Base-by-base conservation (phyloP, 192 early-diverging fungal genomes). In the Paraglomus brasilianum region DNA sequence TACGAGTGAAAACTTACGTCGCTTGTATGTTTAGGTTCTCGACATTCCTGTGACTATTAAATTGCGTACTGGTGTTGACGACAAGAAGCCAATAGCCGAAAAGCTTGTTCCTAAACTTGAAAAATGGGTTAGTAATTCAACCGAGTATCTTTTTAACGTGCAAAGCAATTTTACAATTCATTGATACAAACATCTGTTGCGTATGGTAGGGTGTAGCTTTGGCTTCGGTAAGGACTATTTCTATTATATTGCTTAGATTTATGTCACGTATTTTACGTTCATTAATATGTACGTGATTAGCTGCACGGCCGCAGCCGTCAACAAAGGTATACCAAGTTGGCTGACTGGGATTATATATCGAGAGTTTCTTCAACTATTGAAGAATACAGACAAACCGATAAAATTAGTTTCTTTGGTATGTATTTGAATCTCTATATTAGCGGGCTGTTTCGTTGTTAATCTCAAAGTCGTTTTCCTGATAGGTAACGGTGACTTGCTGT, bases 271-370 rank as follows among this genome's bases (percentile, higher is more conserved):
- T 42, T 43, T 19, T 19, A 36, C 7, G 13, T 44, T 19, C 10
- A 47, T 14, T 47, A 13, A 15, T 40, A 14, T 13, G 15, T 44
- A 46, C n/a, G 46, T 36, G 48, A 63, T 55, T 75, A 83, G 56
- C 74, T 98, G 57, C 97, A 98, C 74, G 97, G 97, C 4, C 83
- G 97, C 36, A 92, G 92, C 13, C 88, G 92, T 24, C 85, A 93
- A 71, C 95, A 97, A 78, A 83, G 97, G 17, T 98, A 98, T 81
- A 91, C 90, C 0, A 91, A 89, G 63, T 63, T 81, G 5, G 95
- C 97, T 7, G 86, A 98, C 72, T 98, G 95, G 95, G 83, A 90
- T 19, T 98, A 97, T 74, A 95, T 98, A 70, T 77, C 74, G 19
- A 48, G 87, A 50, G 88, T 91, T 71, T 74, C 80, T 22, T 43